A percentile compares a stretch with the other conserved stretches of the same genome.
Conservation (phyloP, 2,329 filamentous ascomycete species). For the Aspergillus aculeatus region DNA sequence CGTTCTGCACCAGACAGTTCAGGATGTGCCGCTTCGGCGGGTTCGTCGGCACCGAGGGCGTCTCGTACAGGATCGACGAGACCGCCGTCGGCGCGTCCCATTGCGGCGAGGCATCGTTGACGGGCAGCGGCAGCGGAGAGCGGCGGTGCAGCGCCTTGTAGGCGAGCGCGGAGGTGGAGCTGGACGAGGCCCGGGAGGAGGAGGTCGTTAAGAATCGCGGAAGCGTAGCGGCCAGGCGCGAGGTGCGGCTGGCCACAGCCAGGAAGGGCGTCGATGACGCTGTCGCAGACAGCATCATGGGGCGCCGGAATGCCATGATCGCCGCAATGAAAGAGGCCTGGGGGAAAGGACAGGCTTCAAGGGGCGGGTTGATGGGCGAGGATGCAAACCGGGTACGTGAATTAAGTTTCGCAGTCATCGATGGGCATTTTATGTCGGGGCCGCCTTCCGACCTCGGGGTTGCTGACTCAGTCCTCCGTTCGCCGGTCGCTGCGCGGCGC, state of each 20-base stretch:
- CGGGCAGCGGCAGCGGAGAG: constrained; percentile 78
- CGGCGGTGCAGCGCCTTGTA: constrained; percentile 97
- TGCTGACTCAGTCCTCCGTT: constrained; percentile 32
- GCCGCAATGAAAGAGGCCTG: too few relatives aligned
- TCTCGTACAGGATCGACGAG: constrained; percentile 98
- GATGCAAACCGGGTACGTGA: constrained; percentile 8
- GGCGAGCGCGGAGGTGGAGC: constrained; percentile 88
- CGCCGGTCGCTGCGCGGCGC: constrained; percentile 2
- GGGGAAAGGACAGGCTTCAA: constrained; percentile 13
- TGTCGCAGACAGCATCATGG: constrained; percentile 34
- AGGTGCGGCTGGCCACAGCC: constrained; percentile 27
- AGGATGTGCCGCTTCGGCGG: constrained; percentile 93
- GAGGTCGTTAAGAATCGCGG: constrained; percentile 27
- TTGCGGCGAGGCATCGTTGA: constrained; percentile 71
- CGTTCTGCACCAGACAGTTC: constrained; percentile 98
- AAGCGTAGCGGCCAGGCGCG: constrained; percentile 27
- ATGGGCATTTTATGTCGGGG: constrained; percentile 19
- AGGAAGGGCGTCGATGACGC: constrained; percentile 30
- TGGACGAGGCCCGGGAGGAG: constrained; percentile 36
- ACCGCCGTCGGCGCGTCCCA: constrained; percentile 90
- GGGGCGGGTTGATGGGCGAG: constrained; percentile 2
- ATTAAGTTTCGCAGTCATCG: constrained; percentile 17
- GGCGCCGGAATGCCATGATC: constrained; percentile 41
- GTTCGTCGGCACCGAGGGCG: constrained; percentile 74
- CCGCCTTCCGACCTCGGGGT: constrained; percentile 37